Evolutionary conservation across 202 grass and related monocot genomes (phyloP), one percentile per base, ranked within the genome.

Genomic region (Setaria italica): DNA sequence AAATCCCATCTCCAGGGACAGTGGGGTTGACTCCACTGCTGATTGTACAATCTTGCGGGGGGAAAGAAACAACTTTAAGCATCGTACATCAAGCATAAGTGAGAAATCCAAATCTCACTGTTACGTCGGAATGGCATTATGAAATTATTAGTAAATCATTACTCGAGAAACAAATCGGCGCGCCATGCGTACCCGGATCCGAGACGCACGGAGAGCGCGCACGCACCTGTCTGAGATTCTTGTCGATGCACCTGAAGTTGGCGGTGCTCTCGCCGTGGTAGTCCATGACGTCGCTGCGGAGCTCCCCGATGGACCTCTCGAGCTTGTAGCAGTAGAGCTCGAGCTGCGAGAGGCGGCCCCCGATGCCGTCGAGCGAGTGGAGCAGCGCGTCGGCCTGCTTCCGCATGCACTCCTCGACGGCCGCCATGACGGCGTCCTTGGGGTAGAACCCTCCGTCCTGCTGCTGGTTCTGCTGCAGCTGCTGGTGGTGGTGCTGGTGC

Each of bases 241-340:
- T 99, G 51, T 99, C 97, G 11, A 99, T 67, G 91, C 90, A 91
- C 10, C 91, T 84, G 77, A 93, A 97, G 88, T 93, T 99, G 68
- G 83, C 42, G 41, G 89, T 91, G 45, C 60, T 67, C 33, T 94
- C 93, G 88, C 58, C 79, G 82, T 99, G 97, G 76, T 95, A 90
- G 69, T 89, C 90, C 85, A 92, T 87, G 85, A 99, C 85, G 88
- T 97, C 94, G 88, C 90, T 87, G 79, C 92, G 92, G 54, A 99
- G 81, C 88, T 99, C 97, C 65, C 97, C 92, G 70, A 99, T 82
- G 34, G 94, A 99, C 17, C 94, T 69, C 85, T 99, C 97, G 70
- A 99, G 92, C 74, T 99, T 99, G 85, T 99, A 97, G 82, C 92
- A 99, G 83, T 89, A 86, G 51, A 97, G 88, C 89, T 99, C 97